Conservation (phyloP, 805 yeast species). For the Wickerhamomyces strasburgensis region DNA sequence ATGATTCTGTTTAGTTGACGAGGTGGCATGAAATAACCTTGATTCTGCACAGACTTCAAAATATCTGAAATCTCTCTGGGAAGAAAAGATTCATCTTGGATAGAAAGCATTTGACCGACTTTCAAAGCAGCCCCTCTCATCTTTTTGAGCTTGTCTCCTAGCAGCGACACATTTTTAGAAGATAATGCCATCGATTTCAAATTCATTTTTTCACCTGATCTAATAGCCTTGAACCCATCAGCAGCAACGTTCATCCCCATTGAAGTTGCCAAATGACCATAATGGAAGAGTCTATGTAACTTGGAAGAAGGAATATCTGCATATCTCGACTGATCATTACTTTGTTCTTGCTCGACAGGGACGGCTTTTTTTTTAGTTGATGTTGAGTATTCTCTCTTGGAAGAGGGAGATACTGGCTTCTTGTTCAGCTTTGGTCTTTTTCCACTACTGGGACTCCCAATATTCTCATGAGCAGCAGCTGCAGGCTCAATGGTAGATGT, state of each 20-base stretch:
- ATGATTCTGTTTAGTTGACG: slow-evolving; percentile 78
- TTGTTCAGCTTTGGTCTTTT: slow-evolving; percentile 8
- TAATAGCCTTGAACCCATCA: slow-evolving; percentile 68
- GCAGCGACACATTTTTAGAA: slow-evolving; percentile 78
- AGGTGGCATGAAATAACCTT: slow-evolving; percentile 96
- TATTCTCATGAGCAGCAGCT: neutral
- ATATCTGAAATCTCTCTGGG: slow-evolving; percentile 84
- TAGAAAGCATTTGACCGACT: slow-evolving; percentile 94
- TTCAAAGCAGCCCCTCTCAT: slow-evolving; percentile 99
- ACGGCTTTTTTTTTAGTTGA: slow-evolving; percentile 10
- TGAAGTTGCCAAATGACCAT: slow-evolving; percentile 88
- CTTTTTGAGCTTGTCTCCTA: slow-evolving; percentile 81
- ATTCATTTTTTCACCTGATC: slow-evolving; percentile 46
- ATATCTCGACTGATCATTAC: slow-evolving; percentile 41
- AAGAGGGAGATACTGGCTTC: neutral
- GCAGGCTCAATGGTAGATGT: slow-evolving; percentile 2
- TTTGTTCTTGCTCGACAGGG: slow-evolving; percentile 6
- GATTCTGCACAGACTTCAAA: slow-evolving; percentile 80
- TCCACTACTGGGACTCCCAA: neutral
- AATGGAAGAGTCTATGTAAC: slow-evolving; percentile 85
- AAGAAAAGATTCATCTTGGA: slow-evolving; percentile 81
- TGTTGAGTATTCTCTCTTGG: slow-evolving; percentile 16
- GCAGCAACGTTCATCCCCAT: slow-evolving; percentile 80
- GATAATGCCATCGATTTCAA: slow-evolving; percentile 61
- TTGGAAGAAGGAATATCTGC: slow-evolving; percentile 84